Evolutionary conservation across 2,329 filamentous ascomycete species (phyloP).

Genomic region (Ceratocystis variospora): DNA sequence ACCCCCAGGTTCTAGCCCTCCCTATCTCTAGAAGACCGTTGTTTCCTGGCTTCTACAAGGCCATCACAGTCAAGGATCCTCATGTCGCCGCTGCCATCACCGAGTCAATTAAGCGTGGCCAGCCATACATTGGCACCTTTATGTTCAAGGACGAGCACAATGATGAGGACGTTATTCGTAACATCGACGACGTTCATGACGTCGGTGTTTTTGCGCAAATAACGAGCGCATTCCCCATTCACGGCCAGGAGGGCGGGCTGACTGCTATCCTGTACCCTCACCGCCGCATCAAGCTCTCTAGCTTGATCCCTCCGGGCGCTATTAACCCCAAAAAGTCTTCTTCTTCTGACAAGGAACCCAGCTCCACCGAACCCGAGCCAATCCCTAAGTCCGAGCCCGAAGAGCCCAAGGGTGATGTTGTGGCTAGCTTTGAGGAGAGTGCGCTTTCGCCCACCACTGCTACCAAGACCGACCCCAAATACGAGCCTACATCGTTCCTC

Average conservation of each 20-base stretch:
- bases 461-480: conserved; percentile 42
- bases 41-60: conserved; percentile 98
- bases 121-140: conserved; percentile 95
- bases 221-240: conserved; percentile 85
- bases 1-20: conserved; percentile 94
- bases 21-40: conserved; percentile 86
- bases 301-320: conserved; percentile 56
- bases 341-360: conserved; percentile 34
- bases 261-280: conserved; percentile 95
- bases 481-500: conserved; percentile 82
- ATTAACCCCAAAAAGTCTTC: conserved; percentile 35
- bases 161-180: conserved; percentile 87
- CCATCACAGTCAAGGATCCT: conserved; percentile 87
- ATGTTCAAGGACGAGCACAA: conserved; percentile 91
- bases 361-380: conserved; percentile 39
- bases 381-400: conserved; percentile 48
- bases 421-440: conserved; percentile 89
- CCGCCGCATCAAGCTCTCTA: conserved; percentile 80
- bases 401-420: conserved; percentile 81
- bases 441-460: conserved; percentile 38
- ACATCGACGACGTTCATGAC: conserved; percentile 80
- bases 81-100: conserved; percentile 85
- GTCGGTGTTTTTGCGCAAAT: conserved; percentile 96
- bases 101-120: conserved; percentile 91
- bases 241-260: conserved; percentile 69